phyloP scores from a whole-genome alignment of 192 early-diverging fungal genomes.

The Backusella circina region DNA sequence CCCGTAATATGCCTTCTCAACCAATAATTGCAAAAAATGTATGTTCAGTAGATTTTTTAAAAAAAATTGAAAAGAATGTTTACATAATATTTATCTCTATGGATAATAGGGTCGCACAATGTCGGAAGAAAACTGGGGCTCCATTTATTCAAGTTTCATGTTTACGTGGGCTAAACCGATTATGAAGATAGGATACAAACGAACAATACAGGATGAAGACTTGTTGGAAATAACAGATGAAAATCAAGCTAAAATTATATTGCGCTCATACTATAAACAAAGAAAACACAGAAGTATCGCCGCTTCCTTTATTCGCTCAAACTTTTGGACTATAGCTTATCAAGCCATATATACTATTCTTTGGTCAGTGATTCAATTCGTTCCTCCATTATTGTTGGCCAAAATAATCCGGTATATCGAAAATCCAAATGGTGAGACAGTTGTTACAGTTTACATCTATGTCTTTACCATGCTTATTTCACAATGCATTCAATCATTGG shows the following conservation, averaged over 20 bases:
- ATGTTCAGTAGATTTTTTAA: not conserved
- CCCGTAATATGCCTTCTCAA: not conserved
- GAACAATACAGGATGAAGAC: not conserved
- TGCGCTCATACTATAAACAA: not conserved
- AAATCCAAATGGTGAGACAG: not conserved
- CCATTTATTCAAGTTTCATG: not conserved
- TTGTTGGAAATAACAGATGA: not conserved
- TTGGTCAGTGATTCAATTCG: not conserved
- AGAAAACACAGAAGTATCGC: not conserved
- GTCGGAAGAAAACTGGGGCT: not conserved
- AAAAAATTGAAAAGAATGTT: not conserved
- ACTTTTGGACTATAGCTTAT: not conserved
- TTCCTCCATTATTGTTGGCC: not conserved
- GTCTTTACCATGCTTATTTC: not conserved
- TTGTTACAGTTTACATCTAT: not conserved
- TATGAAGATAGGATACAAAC: not conserved
- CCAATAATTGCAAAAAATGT: not conserved
- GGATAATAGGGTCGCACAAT: not conserved
- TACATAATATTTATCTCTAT: not conserved
- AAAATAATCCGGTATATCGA: not conserved
- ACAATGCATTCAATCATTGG: not conserved
- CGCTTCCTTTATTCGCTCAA: not conserved
- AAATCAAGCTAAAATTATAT: not conserved
- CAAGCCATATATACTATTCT: not conserved
- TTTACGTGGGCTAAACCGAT: not conserved